Base-by-base conservation (phyloP, 1,284 basidiomycete species). In the Cutaneotrichosporon sp. region DNA sequence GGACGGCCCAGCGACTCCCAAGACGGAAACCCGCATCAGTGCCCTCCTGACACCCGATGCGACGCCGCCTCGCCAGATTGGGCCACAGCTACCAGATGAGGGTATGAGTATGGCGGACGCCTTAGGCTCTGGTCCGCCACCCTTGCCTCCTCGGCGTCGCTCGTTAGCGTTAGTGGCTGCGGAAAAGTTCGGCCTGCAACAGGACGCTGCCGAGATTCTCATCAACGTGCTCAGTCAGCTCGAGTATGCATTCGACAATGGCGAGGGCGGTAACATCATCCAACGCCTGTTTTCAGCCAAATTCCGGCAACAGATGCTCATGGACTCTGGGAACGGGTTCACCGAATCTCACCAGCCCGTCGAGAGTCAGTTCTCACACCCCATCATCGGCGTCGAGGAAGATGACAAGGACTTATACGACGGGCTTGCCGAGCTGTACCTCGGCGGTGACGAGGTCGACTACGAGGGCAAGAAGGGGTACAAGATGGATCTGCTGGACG, bases 191-290 rank as follows among this genome's bases (percentile, higher is more conserved):
- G 93, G 93, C n/a, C 89, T 91, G 69, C 96, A 99, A 74, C 96
- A 99, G 75, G 96, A 99, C 76, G 95, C 98, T 2, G 90, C 95
- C 0, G 96, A 99, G 81, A 97, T 96, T 79, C 91, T 99, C 87
- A 95, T 99, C 81, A 99, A 99, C 73, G 95, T 96, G 81, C 90
- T 99, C 83, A 97, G 97, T 81, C 97, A 99, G 80, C 91, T 99
- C 64, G 95, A 99, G 80, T 90, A 91, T 10, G 95, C 94, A 0
- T 79, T 97, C 55, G 88, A 90, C 14, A 79, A 86, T 65, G 55
- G 55, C 22, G 36, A 40, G 13, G 55, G 26, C 13, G 51, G 51
- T 83, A 50, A 92, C 70, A 83, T 95, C 11, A 89, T 96, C 57
- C 92, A 93, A 80, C 83, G 92, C 59, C 82, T 96, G 6, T 96